A percentile compares a stretch with the other conserved stretches of the same genome.
phyloP scores from a whole-genome alignment of 805 yeast species.

The Priceomyces medius region DNA sequence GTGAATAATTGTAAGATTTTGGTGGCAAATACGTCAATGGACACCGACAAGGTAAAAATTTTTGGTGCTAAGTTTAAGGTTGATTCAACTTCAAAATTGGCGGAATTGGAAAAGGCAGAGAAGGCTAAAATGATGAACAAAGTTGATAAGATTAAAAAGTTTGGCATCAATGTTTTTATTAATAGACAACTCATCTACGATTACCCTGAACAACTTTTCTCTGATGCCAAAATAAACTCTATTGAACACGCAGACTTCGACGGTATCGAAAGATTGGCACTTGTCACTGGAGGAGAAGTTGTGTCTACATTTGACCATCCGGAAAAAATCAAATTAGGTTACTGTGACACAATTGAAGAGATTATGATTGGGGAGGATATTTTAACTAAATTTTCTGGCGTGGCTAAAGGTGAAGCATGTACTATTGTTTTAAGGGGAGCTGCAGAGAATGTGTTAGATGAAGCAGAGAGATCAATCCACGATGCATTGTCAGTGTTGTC shows the following conservation, averaged over 20 bases:
- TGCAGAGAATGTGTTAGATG: constrained; percentile 47
- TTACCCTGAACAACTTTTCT: constrained; percentile 94
- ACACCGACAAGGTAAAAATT: constrained; percentile 95
- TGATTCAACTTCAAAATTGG: constrained; percentile 90
- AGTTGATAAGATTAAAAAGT: constrained; percentile 84
- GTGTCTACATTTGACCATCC: constrained; percentile 95
- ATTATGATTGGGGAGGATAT: constrained; percentile 89
- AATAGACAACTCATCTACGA: constrained; percentile 96
- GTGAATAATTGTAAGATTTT: constrained; percentile 81
- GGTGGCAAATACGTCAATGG: constrained; percentile 94
- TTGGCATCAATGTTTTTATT: constrained; percentile 84
- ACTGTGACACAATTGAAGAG: constrained; percentile 89
- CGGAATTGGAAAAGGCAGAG: constrained; percentile 92
- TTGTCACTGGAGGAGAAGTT: constrained; percentile 98
- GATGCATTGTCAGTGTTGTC: constrained; percentile 95
- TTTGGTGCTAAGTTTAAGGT: constrained; percentile 98
- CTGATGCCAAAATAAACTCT: constrained; percentile 83
- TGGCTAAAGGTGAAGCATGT: constrained; percentile 93
- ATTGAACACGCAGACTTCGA: constrained; percentile 98
- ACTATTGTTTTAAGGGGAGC: constrained; percentile 81
- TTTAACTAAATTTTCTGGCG: constrained; percentile 92
- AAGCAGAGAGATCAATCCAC: constrained; percentile 61
- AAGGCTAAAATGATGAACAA: constrained; percentile 87
- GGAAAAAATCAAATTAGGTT: constrained; percentile 79
- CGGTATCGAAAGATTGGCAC: constrained; percentile 93